These are phyloP conservation scores for Colletotrichum theobromicola DNA, from an alignment of 2,329 filamentous ascomycete species.

Conservation along the genomic window DNA sequence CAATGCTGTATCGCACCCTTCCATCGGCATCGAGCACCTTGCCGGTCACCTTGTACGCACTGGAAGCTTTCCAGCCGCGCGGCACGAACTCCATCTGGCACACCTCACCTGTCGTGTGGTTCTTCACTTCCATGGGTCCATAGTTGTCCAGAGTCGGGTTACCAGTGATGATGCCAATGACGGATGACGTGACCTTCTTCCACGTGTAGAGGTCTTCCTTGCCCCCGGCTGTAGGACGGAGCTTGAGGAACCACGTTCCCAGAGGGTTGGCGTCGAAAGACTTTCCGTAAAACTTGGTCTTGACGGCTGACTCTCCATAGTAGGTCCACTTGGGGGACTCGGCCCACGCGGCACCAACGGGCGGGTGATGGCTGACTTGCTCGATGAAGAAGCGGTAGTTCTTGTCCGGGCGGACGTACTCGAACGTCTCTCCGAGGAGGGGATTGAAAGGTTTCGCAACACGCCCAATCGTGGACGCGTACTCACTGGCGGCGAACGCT, in stretches of 20 bases:
- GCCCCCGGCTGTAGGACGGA: constrained; percentile 77
- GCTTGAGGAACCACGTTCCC: constrained; percentile 93
- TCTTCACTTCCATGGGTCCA: constrained; percentile 95
- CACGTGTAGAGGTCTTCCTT: constrained; percentile 93
- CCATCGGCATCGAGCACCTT: constrained; percentile 82
- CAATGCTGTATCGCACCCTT: constrained; percentile 86
- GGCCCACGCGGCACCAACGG: constrained; percentile 90
- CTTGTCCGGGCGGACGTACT: constrained; percentile 94
- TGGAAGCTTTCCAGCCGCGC: constrained; percentile 93
- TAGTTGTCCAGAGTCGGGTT: constrained; percentile 98
- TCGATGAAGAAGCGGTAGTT: constrained; percentile 98
- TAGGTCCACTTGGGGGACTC: constrained; percentile 96
- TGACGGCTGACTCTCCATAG: constrained; percentile 93
- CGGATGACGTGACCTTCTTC: constrained; percentile 98
- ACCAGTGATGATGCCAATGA: constrained; percentile 98
- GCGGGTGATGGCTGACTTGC: constrained; percentile 97
- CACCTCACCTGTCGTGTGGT: constrained; percentile 94
- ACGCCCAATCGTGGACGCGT: constrained; percentile 94
- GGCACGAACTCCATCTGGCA: constrained; percentile 91
- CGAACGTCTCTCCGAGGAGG: constrained; percentile 93
- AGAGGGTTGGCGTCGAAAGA: constrained; percentile 97
- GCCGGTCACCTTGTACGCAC: constrained; percentile 86
- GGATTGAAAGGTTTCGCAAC: constrained; percentile 99
- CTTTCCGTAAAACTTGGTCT: constrained; percentile 96
- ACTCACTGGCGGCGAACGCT: constrained; percentile 94